Evolutionary conservation across 2,329 filamentous ascomycete genomes (phyloP).

Genomic region (Stagonosporopsis chrysanthemi): DNA sequence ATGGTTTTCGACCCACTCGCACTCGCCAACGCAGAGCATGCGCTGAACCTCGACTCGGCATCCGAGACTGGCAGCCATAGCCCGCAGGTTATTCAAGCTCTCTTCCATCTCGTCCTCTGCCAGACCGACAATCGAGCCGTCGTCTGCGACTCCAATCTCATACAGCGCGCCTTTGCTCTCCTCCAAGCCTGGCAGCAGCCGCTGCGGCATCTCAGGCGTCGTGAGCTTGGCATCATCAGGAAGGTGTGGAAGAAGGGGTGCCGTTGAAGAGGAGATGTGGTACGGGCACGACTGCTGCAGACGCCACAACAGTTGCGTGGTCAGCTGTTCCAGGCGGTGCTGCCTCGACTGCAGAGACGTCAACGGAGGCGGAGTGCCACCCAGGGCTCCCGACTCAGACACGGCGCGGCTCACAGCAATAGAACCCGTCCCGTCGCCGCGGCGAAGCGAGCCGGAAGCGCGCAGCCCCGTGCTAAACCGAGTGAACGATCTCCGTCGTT

Average conservation of each 20-base stretch:
- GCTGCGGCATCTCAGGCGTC: constrained; percentile 60
- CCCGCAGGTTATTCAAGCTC: constrained; percentile 81
- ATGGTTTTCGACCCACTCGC: constrained; percentile 71
- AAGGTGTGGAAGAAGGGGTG: constrained; percentile 76
- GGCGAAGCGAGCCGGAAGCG: constrained; percentile 61
- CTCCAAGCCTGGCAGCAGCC: constrained; percentile 77
- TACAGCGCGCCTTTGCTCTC: constrained; percentile 94
- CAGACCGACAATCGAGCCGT: constrained; percentile 87
- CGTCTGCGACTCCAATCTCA: constrained; percentile 94
- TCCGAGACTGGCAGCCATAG: constrained; percentile 92
- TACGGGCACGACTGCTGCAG: constrained; percentile 93
- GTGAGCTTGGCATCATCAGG: constrained; percentile 73
- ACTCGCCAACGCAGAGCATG: constrained; percentile 83
- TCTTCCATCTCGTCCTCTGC: constrained; percentile 92
- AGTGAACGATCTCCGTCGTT: constrained; percentile 76
- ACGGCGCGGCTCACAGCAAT: constrained; percentile 36
- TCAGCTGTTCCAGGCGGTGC: constrained; percentile 86
- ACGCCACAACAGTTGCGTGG: constrained; percentile 93
- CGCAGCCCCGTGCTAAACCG: constrained; percentile 71
- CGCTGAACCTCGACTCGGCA: constrained; percentile 84
- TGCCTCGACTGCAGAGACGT: constrained; percentile 76
- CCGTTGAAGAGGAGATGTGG: constrained; percentile 79
- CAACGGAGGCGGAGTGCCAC: constrained; percentile 49
- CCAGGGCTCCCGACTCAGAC: constrained; percentile 39
- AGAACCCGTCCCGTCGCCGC: constrained; percentile 42